A percentile compares a stretch with the other conserved stretches of the same genome.
phyloP scores from a whole-genome alignment of 257 asterid species.

The Jaltomata sinuosa region DNA sequence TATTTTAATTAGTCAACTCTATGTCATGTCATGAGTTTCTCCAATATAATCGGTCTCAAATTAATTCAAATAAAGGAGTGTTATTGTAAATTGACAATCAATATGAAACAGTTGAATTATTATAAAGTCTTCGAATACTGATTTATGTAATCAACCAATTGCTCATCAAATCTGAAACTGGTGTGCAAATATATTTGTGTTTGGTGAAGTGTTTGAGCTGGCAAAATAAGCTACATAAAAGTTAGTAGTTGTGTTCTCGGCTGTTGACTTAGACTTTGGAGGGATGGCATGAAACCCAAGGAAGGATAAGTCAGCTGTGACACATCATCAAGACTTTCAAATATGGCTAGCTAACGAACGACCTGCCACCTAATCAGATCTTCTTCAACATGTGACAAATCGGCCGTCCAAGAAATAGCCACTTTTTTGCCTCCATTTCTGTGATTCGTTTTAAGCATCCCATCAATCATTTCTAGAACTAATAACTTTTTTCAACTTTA shows the following conservation, averaged over 20 bases:
- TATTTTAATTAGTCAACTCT: no score
- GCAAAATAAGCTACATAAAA: background rate
- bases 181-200: background rate
- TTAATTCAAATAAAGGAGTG: no score
- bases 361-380: slow-evolving; percentile 14
- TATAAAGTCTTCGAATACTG: no score
- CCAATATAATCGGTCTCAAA: no score
- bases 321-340: background rate
- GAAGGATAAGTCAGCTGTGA: background rate
- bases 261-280: background rate
- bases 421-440: background rate
- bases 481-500: background rate
- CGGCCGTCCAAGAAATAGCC: slow-evolving; percentile 23
- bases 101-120: no score
- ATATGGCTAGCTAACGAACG: background rate
- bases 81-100: no score
- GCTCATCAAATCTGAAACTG: background rate
- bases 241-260: background rate
- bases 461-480: slow-evolving; percentile 12
- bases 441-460: background rate
- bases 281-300: background rate
- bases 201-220: background rate
- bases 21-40: no score
- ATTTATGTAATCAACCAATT: background rate
- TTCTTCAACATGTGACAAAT: slow-evolving; percentile 21